Evolutionary conservation across 768 basidiomycete species (phyloP).

Genomic region (Daedalea quercina): DNA sequence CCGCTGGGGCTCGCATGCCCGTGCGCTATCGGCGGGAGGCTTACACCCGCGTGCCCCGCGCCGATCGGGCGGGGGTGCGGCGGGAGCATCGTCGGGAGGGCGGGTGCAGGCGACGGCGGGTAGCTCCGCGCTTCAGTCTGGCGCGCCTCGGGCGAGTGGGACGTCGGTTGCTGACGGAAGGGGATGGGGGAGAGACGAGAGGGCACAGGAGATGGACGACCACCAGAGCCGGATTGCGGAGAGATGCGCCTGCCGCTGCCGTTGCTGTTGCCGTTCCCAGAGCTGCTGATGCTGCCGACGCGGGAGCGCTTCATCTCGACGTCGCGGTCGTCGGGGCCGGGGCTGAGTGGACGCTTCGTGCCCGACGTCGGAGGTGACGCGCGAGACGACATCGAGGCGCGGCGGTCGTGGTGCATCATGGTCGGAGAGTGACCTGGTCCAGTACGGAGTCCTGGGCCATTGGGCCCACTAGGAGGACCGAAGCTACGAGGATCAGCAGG

Average conservation of each 20-base stretch:
- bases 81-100: constrained; percentile 56
- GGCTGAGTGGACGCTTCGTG: constrained; percentile 68
- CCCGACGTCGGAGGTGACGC: constrained; percentile 43
- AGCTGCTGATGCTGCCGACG: constrained; percentile 33
- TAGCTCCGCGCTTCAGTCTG: constrained; percentile 31
- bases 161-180: constrained; percentile 63
- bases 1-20: constrained; percentile 40
- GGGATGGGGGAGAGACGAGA: constrained; percentile 67
- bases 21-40: constrained; percentile 66
- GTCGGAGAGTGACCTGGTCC: constrained; percentile 14
- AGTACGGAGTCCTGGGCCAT: constrained; percentile 7
- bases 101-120: constrained; percentile 47
- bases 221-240: constrained; percentile 43
- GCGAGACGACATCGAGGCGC: constrained; percentile 51
- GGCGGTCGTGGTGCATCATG: constrained; percentile 10
- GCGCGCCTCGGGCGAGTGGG: constrained; percentile 64
- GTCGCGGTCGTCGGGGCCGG: constrained; percentile 49
- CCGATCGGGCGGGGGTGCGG: constrained; percentile 74
- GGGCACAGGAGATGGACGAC: constrained; percentile 42
- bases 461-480: constrained; percentile 9
- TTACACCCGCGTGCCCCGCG: constrained; percentile 16
- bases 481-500: constrained; percentile 9
- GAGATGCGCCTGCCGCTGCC: constrained; percentile 50
- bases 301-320: constrained; percentile 58
- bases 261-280: neutral